Evolutionary conservation across 441 rosid genomes (phyloP).

Genomic region (Dalechampia spathulata): DNA sequence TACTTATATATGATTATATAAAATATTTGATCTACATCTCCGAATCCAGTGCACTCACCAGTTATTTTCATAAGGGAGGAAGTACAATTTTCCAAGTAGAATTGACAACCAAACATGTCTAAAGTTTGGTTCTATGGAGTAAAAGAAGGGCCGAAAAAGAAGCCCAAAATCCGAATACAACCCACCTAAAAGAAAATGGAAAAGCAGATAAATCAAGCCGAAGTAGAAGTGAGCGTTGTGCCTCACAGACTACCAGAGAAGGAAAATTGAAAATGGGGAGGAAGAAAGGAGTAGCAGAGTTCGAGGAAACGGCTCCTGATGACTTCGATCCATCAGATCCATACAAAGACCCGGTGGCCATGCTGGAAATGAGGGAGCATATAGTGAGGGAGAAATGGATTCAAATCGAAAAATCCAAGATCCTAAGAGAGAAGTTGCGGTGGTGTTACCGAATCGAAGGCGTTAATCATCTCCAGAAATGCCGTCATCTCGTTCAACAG

Average conservation of each 20-base stretch:
- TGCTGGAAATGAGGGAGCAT: constrained; percentile 97
- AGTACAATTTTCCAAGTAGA: too few species aligned
- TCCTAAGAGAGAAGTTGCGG: constrained; percentile 69
- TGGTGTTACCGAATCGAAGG: constrained; percentile 99
- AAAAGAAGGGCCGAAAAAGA: too few species aligned
- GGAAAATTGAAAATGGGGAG: constrained; percentile 55
- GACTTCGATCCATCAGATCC: constrained; percentile 78
- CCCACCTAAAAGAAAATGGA: too few species aligned
- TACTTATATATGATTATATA: too few species aligned
- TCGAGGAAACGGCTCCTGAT: constrained; percentile 95
- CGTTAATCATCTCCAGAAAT: constrained; percentile 87
- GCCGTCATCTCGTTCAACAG: constrained; percentile 86
- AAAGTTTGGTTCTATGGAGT: too few species aligned
- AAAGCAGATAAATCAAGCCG: too few species aligned
- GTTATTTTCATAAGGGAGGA: too few species aligned
- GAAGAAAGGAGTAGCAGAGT: constrained; percentile 72
- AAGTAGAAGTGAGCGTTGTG: too few species aligned
- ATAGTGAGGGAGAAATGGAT: constrained; percentile 95
- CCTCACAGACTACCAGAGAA: not conserved
- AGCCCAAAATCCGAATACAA: too few species aligned
- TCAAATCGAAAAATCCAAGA: constrained; percentile 94
- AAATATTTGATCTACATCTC: too few species aligned
- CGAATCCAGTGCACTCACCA: too few species aligned
- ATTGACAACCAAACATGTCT: too few species aligned
- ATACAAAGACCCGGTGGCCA: constrained; percentile 94